Percentiles rank a stretch among this genome's conserved stretches.
Conservation (phyloP, 495 filamentous ascomycete genomes). For the Talaromyces thailandensis region DNA sequence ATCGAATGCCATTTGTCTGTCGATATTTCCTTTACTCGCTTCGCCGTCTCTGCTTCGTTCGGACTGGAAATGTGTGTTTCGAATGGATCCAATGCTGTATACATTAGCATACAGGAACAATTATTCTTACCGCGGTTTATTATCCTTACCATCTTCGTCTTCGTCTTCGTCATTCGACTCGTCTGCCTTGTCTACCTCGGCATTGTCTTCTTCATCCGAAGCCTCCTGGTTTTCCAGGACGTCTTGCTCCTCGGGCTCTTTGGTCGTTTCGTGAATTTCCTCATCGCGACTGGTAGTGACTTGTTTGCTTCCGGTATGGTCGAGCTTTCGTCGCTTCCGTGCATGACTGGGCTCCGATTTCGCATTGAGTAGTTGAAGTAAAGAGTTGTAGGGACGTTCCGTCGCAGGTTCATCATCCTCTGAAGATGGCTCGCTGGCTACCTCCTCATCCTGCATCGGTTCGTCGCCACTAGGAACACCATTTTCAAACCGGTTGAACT, state of each 20-base stretch:
- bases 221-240: constrained; percentile 28
- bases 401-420: constrained; percentile 37
- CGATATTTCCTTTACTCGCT: constrained; percentile 41
- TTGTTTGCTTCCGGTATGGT: constrained; percentile 19
- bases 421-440: constrained; percentile 29
- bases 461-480: constrained; percentile 9
- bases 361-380: constrained; percentile 53
- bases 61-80: constrained; percentile 65
- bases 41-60: constrained; percentile 45
- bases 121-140: not conserved
- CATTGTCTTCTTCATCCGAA: constrained; percentile 35
- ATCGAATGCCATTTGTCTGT: constrained; percentile 47
- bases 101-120: not conserved
- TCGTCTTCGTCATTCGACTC: constrained; percentile 39
- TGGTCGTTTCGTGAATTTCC: constrained; percentile 2
- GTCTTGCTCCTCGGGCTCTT: constrained; percentile 15
- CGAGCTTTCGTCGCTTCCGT: constrained; percentile 61
- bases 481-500: constrained; percentile 13
- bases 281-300: constrained; percentile 5
- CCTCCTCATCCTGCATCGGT: constrained; percentile 12
- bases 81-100: constrained; percentile 56
- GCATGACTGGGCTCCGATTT: constrained; percentile 42
- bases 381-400: constrained; percentile 50
- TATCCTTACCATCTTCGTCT: constrained; percentile 8
- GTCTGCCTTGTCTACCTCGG: constrained; percentile 26